phyloP scores from a whole-genome alignment of 2,329 filamentous ascomycete species.

The Pseudogymnoascus sp. region DNA sequence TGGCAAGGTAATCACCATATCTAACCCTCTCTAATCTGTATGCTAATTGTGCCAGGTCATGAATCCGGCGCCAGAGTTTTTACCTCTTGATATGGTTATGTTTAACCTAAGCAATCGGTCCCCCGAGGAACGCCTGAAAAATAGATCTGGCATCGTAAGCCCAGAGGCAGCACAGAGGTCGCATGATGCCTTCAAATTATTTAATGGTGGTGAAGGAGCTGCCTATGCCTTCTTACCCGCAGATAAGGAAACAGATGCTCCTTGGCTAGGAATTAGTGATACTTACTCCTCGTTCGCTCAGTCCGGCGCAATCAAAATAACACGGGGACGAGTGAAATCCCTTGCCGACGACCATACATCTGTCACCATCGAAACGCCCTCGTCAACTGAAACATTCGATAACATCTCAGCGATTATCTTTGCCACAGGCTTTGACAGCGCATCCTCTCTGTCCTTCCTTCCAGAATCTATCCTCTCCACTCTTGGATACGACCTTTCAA shows the following conservation, averaged over 20 bases:
- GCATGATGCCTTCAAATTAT: constrained; percentile 36
- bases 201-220: constrained; percentile 24
- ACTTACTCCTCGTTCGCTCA: constrained; percentile 68
- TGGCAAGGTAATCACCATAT: constrained; percentile 31
- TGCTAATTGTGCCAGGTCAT: constrained; percentile 14
- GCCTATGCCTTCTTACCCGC: constrained; percentile 29
- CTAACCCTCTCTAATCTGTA: neutral
- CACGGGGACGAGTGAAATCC: constrained; percentile 16
- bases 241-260: constrained; percentile 36
- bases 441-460: constrained; percentile 57
- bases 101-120: constrained; percentile 62
- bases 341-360: neutral
- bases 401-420: constrained; percentile 61
- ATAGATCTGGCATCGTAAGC: constrained; percentile 57
- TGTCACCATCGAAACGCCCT: constrained; percentile 11
- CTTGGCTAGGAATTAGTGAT: constrained; percentile 62
- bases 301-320: constrained; percentile 47
- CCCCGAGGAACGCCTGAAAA: constrained; percentile 43
- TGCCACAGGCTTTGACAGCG: constrained; percentile 67
- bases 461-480: constrained; percentile 44
- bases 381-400: constrained; percentile 31
- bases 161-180: constrained; percentile 46
- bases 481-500: constrained; percentile 47
- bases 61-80: constrained; percentile 49
- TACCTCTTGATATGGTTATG: constrained; percentile 64